A percentile compares a stretch with the other conserved stretches of the same genome.
Evolutionary conservation across 2,329 filamentous ascomycete species (phyloP).

Genomic region (Scytalidium lignicola): DNA sequence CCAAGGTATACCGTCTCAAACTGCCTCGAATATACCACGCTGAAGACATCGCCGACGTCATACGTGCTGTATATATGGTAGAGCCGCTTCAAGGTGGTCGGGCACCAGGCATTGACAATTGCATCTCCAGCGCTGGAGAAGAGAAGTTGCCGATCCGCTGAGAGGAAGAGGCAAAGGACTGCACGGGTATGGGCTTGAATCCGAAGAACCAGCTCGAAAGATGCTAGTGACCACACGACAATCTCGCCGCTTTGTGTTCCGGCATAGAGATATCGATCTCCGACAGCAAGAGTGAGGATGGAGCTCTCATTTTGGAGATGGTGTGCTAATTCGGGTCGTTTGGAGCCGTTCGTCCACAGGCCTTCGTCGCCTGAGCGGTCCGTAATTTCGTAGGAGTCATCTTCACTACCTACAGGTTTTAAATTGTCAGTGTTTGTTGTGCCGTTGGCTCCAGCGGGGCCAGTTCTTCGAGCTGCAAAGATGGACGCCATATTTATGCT

Average conservation of each 20-base stretch:
- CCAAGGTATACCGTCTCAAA: conserved; percentile 84
- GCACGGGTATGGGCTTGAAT: conserved; percentile 89
- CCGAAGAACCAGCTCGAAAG: conserved; percentile 72
- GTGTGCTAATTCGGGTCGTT: conserved; percentile 62
- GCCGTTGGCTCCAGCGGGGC: not conserved
- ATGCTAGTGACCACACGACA: conserved; percentile 82
- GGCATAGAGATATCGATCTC: conserved; percentile 77
- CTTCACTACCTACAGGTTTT: not conserved
- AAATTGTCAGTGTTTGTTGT: not conserved
- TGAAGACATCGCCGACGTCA: conserved; percentile 94
- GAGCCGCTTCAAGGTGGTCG: conserved; percentile 66
- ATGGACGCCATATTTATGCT: conserved; percentile 2
- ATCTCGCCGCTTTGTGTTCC: conserved; percentile 94
- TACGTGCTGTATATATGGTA: conserved; percentile 92
- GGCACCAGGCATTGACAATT: conserved; percentile 90
- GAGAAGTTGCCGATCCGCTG: conserved; percentile 65
- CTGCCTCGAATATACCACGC: conserved; percentile 78
- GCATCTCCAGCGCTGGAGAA: conserved; percentile 94
- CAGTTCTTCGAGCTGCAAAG: not conserved
- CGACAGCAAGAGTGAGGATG: conserved; percentile 77
- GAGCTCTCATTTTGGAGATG: conserved; percentile 72
- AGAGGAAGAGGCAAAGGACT: conserved; percentile 79
- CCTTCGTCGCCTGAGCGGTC: not conserved
- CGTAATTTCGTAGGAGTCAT: conserved; percentile 2
- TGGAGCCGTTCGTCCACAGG: not conserved